phyloP scores from a whole-genome alignment of 2,329 filamentous ascomycete species.

The Lachnellula cervina region DNA sequence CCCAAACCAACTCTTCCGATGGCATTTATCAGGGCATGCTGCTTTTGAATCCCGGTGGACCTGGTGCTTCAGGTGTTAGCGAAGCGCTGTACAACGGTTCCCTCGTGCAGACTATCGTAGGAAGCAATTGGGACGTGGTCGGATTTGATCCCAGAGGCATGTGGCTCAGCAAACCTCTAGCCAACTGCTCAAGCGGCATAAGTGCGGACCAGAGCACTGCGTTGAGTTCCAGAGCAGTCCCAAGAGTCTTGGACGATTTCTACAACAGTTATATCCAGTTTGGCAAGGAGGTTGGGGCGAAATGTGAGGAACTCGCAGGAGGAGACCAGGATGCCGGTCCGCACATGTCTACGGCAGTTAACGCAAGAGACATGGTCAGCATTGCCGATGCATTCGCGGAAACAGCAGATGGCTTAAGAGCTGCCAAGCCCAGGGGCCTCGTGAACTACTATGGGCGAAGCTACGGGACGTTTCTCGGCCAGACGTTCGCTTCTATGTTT shows the following conservation, averaged over 20 bases:
- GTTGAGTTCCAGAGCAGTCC: background rate
- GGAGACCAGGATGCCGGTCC: background rate
- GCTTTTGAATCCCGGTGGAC: slow-evolving; percentile 39
- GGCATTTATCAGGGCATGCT: slow-evolving; percentile 10
- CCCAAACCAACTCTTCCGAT: slow-evolving; percentile 5
- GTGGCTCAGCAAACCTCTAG: slow-evolving; percentile 42
- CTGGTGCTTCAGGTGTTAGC: slow-evolving; percentile 37
- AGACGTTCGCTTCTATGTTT: slow-evolving; percentile 39
- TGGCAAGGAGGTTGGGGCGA: background rate
- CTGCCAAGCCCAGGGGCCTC: background rate
- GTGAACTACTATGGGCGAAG: slow-evolving; percentile 43
- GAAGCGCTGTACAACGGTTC: slow-evolving; percentile 27
- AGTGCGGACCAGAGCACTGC: background rate
- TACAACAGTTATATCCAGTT: background rate
- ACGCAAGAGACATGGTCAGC: slow-evolving; percentile 5
- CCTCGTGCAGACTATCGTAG: slow-evolving; percentile 33
- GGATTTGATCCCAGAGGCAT: slow-evolving; percentile 45
- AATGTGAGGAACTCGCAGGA: background rate
- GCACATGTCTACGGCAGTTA: slow-evolving; percentile 4
- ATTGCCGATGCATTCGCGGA: slow-evolving; percentile 1
- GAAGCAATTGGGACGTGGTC: slow-evolving; percentile 37
- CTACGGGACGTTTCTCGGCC: slow-evolving; percentile 41
- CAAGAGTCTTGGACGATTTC: slow-evolving; percentile 3
- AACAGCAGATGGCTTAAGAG: background rate
- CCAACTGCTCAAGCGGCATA: slow-evolving; percentile 39